phyloP scores from a whole-genome alignment of 495 filamentous ascomycete species.

The Trichoderma parareesei region DNA sequence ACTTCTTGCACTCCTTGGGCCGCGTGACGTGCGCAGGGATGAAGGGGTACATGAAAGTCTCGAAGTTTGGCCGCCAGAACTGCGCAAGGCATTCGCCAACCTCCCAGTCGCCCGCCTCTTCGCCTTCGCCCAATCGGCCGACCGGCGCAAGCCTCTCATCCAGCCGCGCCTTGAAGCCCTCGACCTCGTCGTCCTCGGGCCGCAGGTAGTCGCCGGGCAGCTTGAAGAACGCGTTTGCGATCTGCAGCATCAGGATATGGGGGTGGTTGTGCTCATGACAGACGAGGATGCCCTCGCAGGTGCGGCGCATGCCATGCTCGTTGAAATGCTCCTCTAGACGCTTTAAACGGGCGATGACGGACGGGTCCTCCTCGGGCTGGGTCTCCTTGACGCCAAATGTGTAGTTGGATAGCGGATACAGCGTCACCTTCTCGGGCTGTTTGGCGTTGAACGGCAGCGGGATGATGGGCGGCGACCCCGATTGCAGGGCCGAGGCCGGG shows the following conservation, averaged over 20 bases:
- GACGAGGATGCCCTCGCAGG: constrained; percentile 91
- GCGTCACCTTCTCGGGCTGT: constrained; percentile 82
- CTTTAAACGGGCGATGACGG: constrained; percentile 83
- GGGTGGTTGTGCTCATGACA: constrained; percentile 99
- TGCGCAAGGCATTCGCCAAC: constrained; percentile 90
- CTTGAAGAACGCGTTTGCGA: constrained; percentile 99
- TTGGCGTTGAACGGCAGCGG: constrained; percentile 79
- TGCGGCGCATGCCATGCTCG: constrained; percentile 87
- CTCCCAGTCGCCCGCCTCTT: constrained; percentile 87
- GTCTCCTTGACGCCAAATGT: constrained; percentile 97
- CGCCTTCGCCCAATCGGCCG: constrained; percentile 75
- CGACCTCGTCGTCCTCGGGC: constrained; percentile 80
- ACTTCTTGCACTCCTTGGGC: constrained; percentile 98
- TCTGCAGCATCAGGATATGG: constrained; percentile 96
- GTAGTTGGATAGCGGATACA: constrained; percentile 96
- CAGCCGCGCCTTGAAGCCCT: constrained; percentile 84
- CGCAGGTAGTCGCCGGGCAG: constrained; percentile 95
- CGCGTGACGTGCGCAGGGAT: constrained; percentile 90
- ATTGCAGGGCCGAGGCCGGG: constrained; percentile 59
- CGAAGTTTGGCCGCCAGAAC: constrained; percentile 98
- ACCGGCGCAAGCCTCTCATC: constrained; percentile 90
- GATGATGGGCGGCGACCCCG: constrained; percentile 65
- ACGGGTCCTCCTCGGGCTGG: constrained; percentile 95
- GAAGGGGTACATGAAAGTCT: constrained; percentile 99
- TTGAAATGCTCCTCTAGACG: constrained; percentile 91